Evolutionary conservation across 2,329 filamentous ascomycete species (phyloP).

Genomic region (Fusarium penzigii): DNA sequence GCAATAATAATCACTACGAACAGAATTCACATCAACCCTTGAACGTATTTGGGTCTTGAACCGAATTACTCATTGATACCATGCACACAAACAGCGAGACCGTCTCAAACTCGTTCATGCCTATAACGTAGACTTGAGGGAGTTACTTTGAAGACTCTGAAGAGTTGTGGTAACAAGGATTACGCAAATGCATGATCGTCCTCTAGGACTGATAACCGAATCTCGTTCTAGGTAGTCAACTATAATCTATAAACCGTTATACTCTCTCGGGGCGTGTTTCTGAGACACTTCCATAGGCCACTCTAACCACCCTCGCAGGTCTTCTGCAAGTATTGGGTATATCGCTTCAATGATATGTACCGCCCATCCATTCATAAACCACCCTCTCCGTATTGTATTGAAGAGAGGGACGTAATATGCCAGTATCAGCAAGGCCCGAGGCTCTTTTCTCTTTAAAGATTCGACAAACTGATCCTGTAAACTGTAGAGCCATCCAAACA

Average conservation of each 20-base stretch:
- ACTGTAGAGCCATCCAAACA: constrained; percentile 32
- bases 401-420: constrained; percentile 29
- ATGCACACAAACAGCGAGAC: no score
- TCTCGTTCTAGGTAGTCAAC: background rate
- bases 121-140: no score
- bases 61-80: no score
- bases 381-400: constrained; percentile 18
- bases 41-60: no score
- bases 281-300: constrained; percentile 24
- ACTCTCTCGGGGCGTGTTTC: constrained; percentile 7
- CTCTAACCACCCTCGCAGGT: constrained; percentile 25
- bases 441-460: constrained; percentile 28
- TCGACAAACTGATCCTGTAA: constrained; percentile 29
- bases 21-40: background rate
- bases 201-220: background rate
- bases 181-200: no score
- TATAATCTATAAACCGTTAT: constrained; percentile 3
- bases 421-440: constrained; percentile 28
- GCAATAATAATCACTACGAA: background rate
- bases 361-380: constrained; percentile 28
- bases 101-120: no score
- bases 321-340: constrained; percentile 16
- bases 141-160: no score
- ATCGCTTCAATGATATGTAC: constrained; percentile 26
- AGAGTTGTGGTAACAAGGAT: no score